phyloP scores from a whole-genome alignment of 2,329 filamentous ascomycete species.

The Penicillium sp. region DNA sequence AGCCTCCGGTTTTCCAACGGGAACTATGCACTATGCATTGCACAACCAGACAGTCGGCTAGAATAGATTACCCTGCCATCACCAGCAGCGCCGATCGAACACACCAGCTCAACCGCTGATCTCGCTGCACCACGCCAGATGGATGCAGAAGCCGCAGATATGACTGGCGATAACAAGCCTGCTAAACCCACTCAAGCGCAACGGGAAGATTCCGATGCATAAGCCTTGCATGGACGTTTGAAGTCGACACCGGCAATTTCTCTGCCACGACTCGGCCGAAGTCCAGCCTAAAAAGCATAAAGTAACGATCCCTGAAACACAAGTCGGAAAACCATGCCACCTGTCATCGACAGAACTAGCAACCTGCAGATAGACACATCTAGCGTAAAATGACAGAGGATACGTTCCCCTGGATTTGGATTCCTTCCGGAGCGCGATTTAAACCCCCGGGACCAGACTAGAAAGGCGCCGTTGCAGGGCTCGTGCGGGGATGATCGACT shows the following conservation, averaged over 20 bases:
- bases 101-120: not conserved
- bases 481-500: constrained; percentile 8
- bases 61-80: not conserved
- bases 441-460: not conserved
- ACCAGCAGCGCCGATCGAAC: not conserved
- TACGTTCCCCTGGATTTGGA: not conserved
- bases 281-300: not conserved
- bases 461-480: not conserved
- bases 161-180: not conserved
- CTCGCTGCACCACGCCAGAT: not conserved
- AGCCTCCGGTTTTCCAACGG: not conserved
- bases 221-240: not conserved
- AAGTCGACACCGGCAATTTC: not conserved
- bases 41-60: not conserved
- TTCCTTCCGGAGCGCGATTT: not conserved
- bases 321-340: constrained; percentile 1
- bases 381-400: not conserved
- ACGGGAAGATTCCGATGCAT: constrained; percentile 8
- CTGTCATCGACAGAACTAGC: constrained; percentile 3
- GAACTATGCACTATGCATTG: too few species aligned
- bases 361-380: not conserved
- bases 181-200: not conserved
- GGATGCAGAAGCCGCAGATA: not conserved
- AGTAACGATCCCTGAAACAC: not conserved
- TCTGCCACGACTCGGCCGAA: constrained; percentile 1